Evolutionary conservation across 345 rosid species (phyloP), one percentile per base, ranked within the genome.

Genomic region (Triadica sebifera): DNA sequence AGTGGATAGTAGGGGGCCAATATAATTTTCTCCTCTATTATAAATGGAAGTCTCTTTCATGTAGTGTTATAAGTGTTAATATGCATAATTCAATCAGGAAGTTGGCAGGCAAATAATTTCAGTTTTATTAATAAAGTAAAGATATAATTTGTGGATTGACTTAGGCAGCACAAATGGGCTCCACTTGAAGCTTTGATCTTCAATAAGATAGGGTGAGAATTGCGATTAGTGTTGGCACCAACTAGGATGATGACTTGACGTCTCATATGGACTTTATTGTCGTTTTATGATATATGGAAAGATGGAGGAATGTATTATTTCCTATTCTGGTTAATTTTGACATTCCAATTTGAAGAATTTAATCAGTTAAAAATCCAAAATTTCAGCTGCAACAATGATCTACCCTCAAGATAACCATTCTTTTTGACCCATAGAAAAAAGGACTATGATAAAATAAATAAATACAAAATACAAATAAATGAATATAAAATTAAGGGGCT

Each of bases 31-130:
- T 72, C 74, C 66, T 55, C 50, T 65, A 52, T 16, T 58, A 67
- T 11, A 16, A 73, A 74, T 53, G 78, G 74, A 59, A 39, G 76
- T 52, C 67, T 41, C 64, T 70, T 69, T 73, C 75, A 55, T n/a
- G n/a, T 59, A 7, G 61, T 11, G 60, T 50, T 6, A 4, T 7
- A 22, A 15, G 53, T 12, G 55, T 75, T 37, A 68, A 22, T 4
- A 29, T 22, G 61, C 13, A 68, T 59, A 16, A 47, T 61, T 52
- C 47, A 13, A 52, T 41, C 45, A 17, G 2, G 15, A 29, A 34
- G 16, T 5, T 47, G 71, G 67, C 60, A 46, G 43, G 24, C 45
- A 12, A 62, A 45, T 52, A 12, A 12, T 63, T 69, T 24, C 56
- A n/a, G 29, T 51, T n/a, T 0, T 41, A 12, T 25, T 58, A 61